phyloP scores from a whole-genome alignment of 345 rosid species.

The Dimocarpus longan region DNA sequence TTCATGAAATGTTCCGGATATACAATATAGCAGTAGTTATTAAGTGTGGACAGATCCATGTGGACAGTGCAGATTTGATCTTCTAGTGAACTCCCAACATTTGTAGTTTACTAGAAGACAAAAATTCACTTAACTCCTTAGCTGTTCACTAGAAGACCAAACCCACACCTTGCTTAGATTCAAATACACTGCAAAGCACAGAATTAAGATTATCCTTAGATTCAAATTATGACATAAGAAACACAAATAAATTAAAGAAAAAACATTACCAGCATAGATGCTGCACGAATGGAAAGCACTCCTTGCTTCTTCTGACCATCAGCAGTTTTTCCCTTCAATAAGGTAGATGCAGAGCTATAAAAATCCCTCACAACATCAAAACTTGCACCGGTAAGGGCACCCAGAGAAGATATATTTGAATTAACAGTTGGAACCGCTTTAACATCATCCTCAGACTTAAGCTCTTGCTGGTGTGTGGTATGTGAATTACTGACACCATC shows the following conservation, averaged over 20 bases:
- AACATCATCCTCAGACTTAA: conserved; percentile 41
- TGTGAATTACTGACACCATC: conserved; percentile 28
- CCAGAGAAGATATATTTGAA: conserved; percentile 44
- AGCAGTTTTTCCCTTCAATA: conserved; percentile 56
- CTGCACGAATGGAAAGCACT: conserved; percentile 80
- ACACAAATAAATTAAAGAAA: not conserved
- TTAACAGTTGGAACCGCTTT: conserved; percentile 38
- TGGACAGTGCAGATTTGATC: not conserved
- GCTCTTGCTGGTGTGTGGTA: conserved; percentile 33
- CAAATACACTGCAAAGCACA: not conserved
- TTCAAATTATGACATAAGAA: no score
- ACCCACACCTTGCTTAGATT: not conserved
- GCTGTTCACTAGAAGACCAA: not conserved
- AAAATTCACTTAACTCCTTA: not conserved
- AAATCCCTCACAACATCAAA: conserved; percentile 57
- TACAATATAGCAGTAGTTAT: not conserved
- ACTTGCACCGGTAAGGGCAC: conserved; percentile 44
- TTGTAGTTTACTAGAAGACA: not conserved
- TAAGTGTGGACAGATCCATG: not conserved
- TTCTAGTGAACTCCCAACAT: not conserved
- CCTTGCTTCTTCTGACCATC: conserved; percentile 71
- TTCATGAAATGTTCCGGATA: not conserved
- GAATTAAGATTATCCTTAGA: conserved; percentile 46
- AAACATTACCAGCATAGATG: conserved; percentile 90
- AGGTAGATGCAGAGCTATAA: conserved; percentile 54